phyloP scores from a whole-genome alignment of 495 filamentous ascomycete species.

The Penicillium psychrofluorescens region DNA sequence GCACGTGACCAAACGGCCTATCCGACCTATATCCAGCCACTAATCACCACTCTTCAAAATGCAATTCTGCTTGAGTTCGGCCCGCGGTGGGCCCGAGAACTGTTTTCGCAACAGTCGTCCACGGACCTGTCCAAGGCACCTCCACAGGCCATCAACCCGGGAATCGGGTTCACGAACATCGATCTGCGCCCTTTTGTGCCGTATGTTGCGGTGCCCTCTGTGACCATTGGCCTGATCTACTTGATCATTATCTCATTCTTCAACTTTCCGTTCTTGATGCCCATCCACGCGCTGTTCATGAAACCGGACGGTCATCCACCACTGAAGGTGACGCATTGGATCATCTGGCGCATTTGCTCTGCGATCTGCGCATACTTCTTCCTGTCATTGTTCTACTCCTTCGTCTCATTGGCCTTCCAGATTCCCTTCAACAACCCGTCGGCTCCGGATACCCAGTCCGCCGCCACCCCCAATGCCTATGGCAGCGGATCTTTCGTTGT shows the following conservation, averaged over 20 bases:
- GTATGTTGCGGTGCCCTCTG: constrained; percentile 47
- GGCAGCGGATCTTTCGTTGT: constrained; percentile 55
- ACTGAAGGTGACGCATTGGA: constrained; percentile 51
- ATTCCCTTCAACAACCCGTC: constrained; percentile 49
- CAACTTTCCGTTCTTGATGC: constrained; percentile 63
- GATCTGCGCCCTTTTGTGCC: constrained; percentile 59
- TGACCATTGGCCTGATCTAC: constrained; percentile 63
- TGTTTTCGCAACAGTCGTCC: constrained; percentile 28
- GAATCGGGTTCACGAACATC: constrained; percentile 51
- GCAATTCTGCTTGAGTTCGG: constrained; percentile 44
- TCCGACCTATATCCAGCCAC: constrained; percentile 46
- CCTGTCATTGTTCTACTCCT: constrained; percentile 58
- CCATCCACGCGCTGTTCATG: constrained; percentile 54
- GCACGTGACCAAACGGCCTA: constrained; percentile 52
- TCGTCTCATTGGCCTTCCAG: constrained; percentile 58
- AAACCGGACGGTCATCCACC: constrained; percentile 46
- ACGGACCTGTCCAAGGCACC: constrained; percentile 23
- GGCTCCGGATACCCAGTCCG: constrained; percentile 35
- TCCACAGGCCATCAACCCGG: constrained; percentile 57
- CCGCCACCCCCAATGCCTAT: constrained; percentile 49
- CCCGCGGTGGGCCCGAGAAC: constrained; percentile 35
- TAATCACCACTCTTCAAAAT: constrained; percentile 35
- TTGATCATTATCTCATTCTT: constrained; percentile 70
- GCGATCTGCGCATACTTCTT: constrained; percentile 58
- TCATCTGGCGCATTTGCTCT: constrained; percentile 55